These are phyloP conservation scores for Didymellaceae sp. DNA, from an alignment of 2,329 filamentous ascomycete species.

Conservation along the genomic window DNA sequence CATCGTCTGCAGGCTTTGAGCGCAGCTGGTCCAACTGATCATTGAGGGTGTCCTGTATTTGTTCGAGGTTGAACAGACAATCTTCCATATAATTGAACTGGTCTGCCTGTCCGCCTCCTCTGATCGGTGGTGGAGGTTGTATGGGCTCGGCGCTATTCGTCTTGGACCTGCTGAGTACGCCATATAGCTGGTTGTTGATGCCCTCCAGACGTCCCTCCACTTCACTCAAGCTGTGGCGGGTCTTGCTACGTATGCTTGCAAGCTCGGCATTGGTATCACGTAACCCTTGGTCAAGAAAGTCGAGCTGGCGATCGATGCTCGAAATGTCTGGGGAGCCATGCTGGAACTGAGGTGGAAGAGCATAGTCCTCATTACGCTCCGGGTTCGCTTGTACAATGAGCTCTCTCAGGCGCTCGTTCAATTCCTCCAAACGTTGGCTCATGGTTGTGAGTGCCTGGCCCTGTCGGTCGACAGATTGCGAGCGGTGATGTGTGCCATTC, in stretches of 20 bases:
- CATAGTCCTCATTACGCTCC: constrained; percentile 45
- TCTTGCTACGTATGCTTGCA: constrained; percentile 35
- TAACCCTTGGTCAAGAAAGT: constrained; percentile 73
- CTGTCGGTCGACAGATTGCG: constrained; percentile 37
- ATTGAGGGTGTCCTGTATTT: constrained; percentile 41
- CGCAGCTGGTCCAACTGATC: constrained; percentile 39
- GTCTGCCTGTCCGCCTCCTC: constrained; percentile 65
- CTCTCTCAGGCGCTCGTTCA: constrained; percentile 71
- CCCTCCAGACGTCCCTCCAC: constrained; percentile 51
- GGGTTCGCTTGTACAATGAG: constrained; percentile 71
- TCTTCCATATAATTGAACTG: constrained; percentile 74
- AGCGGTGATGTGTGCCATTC: constrained; percentile 43
- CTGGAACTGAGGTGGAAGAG: constrained; percentile 34
- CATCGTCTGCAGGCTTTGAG: constrained; percentile 21
- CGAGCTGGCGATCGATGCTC: constrained; percentile 63
- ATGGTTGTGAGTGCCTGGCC: constrained; percentile 65
- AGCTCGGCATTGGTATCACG: constrained; percentile 66
- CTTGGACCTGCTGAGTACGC: constrained; percentile 51
- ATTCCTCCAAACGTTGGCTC: constrained; percentile 69
- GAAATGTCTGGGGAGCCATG: constrained; percentile 31
- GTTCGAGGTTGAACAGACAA: constrained; percentile 57
- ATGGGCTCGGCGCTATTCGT: constrained; percentile 61
- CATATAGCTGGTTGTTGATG: constrained; percentile 69
- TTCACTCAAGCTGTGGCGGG: constrained; percentile 37
- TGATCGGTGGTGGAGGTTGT: constrained; percentile 64